Base-by-base conservation (phyloP, 1,284 basidiomycete species). In the Abortiporus biennis region DNA sequence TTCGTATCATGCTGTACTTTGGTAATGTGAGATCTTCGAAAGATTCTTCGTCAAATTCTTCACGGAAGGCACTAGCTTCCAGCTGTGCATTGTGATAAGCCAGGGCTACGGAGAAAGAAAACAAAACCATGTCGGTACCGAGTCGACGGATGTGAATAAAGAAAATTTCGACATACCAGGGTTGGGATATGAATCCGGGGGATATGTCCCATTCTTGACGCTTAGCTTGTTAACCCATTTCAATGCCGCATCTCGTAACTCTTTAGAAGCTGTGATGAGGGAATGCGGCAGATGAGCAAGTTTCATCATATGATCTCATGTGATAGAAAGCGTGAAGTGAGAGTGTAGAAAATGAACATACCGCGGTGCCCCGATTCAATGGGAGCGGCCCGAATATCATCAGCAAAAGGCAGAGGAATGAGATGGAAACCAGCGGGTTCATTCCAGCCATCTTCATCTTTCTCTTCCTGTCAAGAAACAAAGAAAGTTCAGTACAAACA, bases 391-490 rank as follows among this genome's bases (percentile, higher is more conserved):
- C 95, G 81, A 38, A 99, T 85, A 55, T 99, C 96, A 57, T 99
- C 95, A 5, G 89, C 87, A 57, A 88, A 99, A 0, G 95, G 94
- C 19, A 98, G 64, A 8, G 85, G 82, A 46, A 97, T 86, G 40
- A 98, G 70, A 64, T 98, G 91, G 60, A 99, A 90, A 1, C 96
- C 96, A 1, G 90, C 81, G 16, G 95, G 91, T 40, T 87, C 80
- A 31, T 75, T 72, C 74, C 91, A 85, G 1, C 88, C 89, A 6
- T 73, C 78, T 33, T 84, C 78, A 37, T 85, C 65, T 24, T 76
- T 75, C 61, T 95, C 91, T 48, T 80, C 83, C 76, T 90, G 54
- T 36, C 30, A 43, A 36, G 16, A 32, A 8, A 37, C 19, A 37
- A 40, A 13, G 21, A 37, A 22, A 43, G n/a, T n/a, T n/a, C n/a